phyloP scores from a whole-genome alignment of 2,329 filamentous ascomycete genomes.

The Keithomyces neogunnii region DNA sequence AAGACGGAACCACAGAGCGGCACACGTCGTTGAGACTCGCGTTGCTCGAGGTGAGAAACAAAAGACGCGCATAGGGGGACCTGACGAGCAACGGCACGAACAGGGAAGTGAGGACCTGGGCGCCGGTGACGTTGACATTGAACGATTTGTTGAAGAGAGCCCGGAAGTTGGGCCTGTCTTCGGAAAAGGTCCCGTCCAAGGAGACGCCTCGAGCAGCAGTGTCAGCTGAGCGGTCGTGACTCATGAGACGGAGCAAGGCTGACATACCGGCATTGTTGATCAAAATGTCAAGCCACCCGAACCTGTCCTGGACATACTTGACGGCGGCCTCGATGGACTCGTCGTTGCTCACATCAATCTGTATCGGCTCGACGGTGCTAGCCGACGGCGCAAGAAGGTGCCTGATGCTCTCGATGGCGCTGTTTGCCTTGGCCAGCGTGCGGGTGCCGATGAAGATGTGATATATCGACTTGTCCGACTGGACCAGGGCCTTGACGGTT shows the following conservation, averaged over 20 bases:
- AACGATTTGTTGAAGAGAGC: constrained; percentile 34
- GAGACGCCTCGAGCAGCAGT: constrained; percentile 23
- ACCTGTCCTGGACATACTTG: constrained; percentile 29
- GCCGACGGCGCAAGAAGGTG: constrained; percentile 27
- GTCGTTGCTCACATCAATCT: constrained; percentile 46
- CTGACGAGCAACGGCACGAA: constrained; percentile 36
- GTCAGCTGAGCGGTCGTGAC: background rate
- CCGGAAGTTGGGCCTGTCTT: background rate
- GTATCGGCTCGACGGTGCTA: constrained; percentile 36
- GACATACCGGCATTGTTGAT: constrained; percentile 48
- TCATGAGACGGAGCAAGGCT: background rate
- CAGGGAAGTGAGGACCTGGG: constrained; percentile 29
- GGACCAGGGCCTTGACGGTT: constrained; percentile 43
- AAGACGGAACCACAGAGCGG: constrained; percentile 15
- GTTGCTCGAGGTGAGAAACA: constrained; percentile 36
- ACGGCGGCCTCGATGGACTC: constrained; percentile 39
- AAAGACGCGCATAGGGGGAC: constrained; percentile 32
- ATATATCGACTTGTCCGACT: constrained; percentile 36
- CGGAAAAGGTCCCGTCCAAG: constrained; percentile 28
- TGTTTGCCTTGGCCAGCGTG: constrained; percentile 26
- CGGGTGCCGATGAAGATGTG: constrained; percentile 48
- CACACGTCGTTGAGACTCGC: constrained; percentile 27
- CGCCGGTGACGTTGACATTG: constrained; percentile 41
- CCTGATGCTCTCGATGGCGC: constrained; percentile 39
- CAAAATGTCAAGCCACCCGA: constrained; percentile 40